phyloP scores from a whole-genome alignment of 257 asterid genomes.

The Solanum piurae region DNA sequence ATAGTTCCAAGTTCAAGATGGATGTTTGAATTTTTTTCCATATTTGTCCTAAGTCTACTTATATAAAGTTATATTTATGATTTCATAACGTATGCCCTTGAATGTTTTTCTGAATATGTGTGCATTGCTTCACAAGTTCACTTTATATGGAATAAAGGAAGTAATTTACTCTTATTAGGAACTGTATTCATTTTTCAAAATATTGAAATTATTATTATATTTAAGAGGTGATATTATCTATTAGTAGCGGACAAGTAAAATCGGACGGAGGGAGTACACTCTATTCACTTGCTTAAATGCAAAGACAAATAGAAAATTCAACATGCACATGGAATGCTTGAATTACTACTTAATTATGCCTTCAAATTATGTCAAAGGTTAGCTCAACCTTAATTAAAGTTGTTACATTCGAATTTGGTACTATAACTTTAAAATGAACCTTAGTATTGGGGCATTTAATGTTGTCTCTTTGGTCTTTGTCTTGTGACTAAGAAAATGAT shows the following conservation, averaged over 20 bases:
- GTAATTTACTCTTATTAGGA: too few species aligned
- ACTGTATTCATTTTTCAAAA: too few species aligned
- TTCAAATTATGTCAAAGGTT: not conserved
- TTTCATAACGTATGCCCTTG: too few species aligned
- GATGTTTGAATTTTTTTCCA: too few species aligned
- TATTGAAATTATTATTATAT: too few species aligned
- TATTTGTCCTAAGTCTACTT: too few species aligned
- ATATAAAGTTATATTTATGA: too few species aligned
- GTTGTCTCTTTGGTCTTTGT: not conserved
- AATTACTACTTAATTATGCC: not conserved
- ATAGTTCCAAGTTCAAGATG: too few species aligned
- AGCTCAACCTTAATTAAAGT: not conserved
- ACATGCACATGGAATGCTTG: not conserved
- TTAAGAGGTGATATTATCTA: not conserved
- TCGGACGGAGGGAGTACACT: too few species aligned
- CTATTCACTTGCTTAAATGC: not conserved
- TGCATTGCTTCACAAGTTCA: too few species aligned
- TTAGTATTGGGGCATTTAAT: not conserved
- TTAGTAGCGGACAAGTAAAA: not conserved
- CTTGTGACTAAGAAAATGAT: not conserved
- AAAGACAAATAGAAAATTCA: not conserved
- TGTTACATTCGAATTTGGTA: not conserved
- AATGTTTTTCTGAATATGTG: too few species aligned
- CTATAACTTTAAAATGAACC: not conserved
- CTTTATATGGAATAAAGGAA: too few species aligned